phyloP scores from a whole-genome alignment of 805 yeast species.

The Barnettozyma pratensis region DNA sequence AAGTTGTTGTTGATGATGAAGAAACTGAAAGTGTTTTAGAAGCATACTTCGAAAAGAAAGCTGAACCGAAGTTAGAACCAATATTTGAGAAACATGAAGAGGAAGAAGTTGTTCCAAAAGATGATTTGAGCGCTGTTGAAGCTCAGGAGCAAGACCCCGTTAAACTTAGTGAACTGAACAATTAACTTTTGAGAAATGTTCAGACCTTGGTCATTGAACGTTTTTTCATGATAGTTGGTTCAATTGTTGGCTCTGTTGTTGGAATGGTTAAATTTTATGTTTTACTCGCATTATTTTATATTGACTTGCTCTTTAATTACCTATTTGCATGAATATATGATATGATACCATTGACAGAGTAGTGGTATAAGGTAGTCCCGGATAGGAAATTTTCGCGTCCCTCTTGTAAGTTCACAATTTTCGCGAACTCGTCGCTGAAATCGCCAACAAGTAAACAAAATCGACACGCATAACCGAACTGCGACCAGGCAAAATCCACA shows the following conservation, averaged over 20 bases:
- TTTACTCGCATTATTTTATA: neutral
- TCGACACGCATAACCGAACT: neutral
- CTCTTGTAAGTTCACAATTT: too few relatives aligned
- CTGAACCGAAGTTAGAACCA: neutral
- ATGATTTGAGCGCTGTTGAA: neutral
- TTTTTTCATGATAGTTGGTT: too few relatives aligned
- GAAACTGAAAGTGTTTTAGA: neutral
- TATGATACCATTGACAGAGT: too few relatives aligned
- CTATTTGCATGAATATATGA: neutral
- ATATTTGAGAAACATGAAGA: neutral
- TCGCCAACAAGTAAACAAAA: neutral
- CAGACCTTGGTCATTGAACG: too few relatives aligned
- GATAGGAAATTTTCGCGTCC: too few relatives aligned
- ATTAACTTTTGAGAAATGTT: neutral
- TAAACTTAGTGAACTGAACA: neutral
- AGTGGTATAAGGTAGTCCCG: too few relatives aligned
- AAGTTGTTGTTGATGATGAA: neutral
- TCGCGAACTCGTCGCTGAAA: neutral
- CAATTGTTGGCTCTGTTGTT: neutral
- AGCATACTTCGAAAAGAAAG: neutral
- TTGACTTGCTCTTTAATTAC: neutral
- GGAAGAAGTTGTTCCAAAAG: neutral
- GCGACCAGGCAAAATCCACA: neutral
- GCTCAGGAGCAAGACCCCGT: neutral
- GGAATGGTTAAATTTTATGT: neutral